Conservation (phyloP, 192 early-diverging fungal genomes). For the Umbelopsis isabellina region DNA sequence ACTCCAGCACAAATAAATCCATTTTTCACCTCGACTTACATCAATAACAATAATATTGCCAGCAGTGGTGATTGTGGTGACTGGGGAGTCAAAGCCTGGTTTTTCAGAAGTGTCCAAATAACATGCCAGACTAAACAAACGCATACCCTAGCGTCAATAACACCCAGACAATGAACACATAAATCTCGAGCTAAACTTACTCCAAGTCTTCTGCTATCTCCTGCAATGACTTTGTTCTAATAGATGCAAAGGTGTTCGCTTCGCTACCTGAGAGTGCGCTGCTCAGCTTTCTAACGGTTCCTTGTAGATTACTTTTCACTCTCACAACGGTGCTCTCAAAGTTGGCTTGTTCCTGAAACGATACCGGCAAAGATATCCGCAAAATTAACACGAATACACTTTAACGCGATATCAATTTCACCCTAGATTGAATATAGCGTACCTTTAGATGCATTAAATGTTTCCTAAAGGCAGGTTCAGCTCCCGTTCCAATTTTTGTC, state of each 20-base stretch:
- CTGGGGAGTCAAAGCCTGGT: constrained; percentile 19
- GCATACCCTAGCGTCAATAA: not conserved
- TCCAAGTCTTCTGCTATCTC: constrained; percentile 31
- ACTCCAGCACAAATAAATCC: not conserved
- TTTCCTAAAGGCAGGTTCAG: constrained; percentile 41
- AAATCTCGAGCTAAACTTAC: constrained; percentile 2
- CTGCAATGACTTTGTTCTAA: constrained; percentile 26
- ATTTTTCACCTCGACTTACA: constrained; percentile 16
- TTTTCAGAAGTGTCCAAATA: constrained; percentile 41
- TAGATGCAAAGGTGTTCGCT: constrained; percentile 17
- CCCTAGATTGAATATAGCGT: not conserved
- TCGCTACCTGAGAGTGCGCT: constrained; percentile 22
- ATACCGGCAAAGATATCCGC: not conserved
- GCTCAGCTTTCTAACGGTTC: constrained; percentile 25
- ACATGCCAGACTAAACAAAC: constrained; percentile 26
- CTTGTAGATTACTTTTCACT: constrained; percentile 27
- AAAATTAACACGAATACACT: not conserved
- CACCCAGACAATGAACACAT: not conserved
- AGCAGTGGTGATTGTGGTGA: constrained; percentile 38
- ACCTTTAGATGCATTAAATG: constrained; percentile 43
- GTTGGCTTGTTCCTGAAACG: constrained; percentile 34
- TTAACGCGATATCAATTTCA: not conserved
- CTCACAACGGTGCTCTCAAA: constrained; percentile 35
- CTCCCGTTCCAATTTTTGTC: constrained; percentile 36
- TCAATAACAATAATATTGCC: constrained; percentile 42